Evolutionary conservation across 2,329 filamentous ascomycete genomes (phyloP).

Genomic region (Microsporum canis): DNA sequence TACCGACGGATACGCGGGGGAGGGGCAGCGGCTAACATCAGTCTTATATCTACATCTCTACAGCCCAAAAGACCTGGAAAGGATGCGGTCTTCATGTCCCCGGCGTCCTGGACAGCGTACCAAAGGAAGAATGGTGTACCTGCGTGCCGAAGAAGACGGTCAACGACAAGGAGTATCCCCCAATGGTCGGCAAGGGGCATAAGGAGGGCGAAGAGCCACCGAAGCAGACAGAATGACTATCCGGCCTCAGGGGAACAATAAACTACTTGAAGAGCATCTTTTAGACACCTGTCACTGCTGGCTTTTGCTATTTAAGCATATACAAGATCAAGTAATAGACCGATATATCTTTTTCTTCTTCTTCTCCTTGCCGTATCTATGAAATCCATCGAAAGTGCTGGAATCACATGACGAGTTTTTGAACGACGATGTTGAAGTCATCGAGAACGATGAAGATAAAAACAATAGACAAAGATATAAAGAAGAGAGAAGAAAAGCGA

Average conservation of each 20-base stretch:
- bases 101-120: conserved; percentile 42
- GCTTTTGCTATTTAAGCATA: background rate
- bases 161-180: conserved; percentile 43
- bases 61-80: conserved; percentile 41
- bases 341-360: background rate
- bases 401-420: background rate
- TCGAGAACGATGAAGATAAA: background rate
- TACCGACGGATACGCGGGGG: background rate
- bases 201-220: conserved; percentile 6
- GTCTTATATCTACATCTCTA: background rate
- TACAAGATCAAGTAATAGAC: background rate
- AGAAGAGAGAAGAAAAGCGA: background rate
- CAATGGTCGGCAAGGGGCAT: conserved; percentile 33
- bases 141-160: conserved; percentile 45
- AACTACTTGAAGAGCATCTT: conserved; percentile 1
- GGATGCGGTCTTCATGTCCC: conserved; percentile 44
- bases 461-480: background rate
- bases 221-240: background rate
- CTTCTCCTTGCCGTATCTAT: background rate
- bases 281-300: background rate
- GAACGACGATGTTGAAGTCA: too few relatives aligned
- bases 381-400: background rate
- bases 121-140: conserved; percentile 42
- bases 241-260: background rate
- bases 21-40: background rate